Percentiles rank a stretch among this genome's conserved stretches.
Conservation (phyloP, 257 asterid genomes). For the Solanum lignicaule region DNA sequence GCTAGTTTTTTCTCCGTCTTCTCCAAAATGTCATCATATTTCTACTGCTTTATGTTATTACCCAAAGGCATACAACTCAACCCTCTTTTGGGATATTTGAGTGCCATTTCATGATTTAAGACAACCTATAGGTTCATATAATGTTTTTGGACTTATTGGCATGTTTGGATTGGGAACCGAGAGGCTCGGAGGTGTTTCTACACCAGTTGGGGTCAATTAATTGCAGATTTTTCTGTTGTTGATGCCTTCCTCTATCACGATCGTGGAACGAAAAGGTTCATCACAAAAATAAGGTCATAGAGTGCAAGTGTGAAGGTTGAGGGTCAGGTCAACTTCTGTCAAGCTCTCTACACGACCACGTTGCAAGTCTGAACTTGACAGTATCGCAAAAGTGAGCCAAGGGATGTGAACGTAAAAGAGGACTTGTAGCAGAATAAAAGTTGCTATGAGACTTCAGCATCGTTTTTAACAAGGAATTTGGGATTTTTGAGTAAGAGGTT, state of each 20-base stretch:
- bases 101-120: neutral
- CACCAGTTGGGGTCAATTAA: neutral
- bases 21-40: neutral
- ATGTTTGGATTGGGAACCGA: neutral
- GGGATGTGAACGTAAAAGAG: neutral
- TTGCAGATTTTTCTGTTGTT: neutral
- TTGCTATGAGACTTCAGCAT: neutral
- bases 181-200: neutral
- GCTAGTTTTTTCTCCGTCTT: neutral
- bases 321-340: neutral
- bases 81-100: neutral
- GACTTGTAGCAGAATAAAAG: neutral
- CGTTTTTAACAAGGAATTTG: neutral
- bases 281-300: neutral
- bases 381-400: neutral
- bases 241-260: neutral
- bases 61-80: neutral
- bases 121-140: neutral
- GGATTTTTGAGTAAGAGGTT: neutral
- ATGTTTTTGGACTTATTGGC: neutral
- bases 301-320: neutral
- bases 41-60: neutral
- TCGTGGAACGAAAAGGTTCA: neutral
- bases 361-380: neutral
- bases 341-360: neutral